Base-by-base conservation (phyloP, 2,329 filamentous ascomycete species). In the Alternaria sp. region DNA sequence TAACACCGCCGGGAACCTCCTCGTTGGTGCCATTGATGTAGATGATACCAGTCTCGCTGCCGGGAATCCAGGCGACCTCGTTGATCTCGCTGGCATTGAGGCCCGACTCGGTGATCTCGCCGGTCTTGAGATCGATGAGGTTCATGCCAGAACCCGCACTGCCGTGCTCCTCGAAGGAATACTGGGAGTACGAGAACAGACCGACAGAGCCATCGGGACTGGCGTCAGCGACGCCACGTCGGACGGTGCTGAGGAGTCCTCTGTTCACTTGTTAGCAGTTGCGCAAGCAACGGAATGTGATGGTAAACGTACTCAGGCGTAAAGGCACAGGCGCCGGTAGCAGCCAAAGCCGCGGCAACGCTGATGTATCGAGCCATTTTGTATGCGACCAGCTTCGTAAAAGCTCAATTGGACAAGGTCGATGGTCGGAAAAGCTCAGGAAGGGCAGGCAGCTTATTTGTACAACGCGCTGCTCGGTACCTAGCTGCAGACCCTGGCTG, bases 111-210 rank as follows among this genome's bases (percentile, higher is more conserved):
- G 67, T 75, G 60, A 79, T 72, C 43, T 77, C 68, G 51, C 78
- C 78, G 28, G 74, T 75, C 66, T 75, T 70, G 21, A 79, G 55
- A 46, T 79, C 70, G 28, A 79, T 70, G 56, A 78, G 58, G 51
- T 76, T 67, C 64, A 70, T 15, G 84, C 87, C 25, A 87, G 89
- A 55, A 88, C 84, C 30, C 7, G 46, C 47, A 88, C 88, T 14
- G 85, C 86, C 54, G 85, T 95, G 92, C 2, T 87, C 85, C 45
- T 92, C 85, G 78, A 97, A 97, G 2, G 90, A 94, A 80, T 97
- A 97, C 11, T 90, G 88, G 2, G 91, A 92, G 25, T 88, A 87
- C 41, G 89, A 88, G 75, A 90, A 92, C 18, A 94, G 80, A 43
- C 89, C 85, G 60, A 87, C 82, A 49, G 86, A 87, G 55, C 91